Evolutionary conservation across 805 yeast species (phyloP).

Genomic region (Hanseniaspora clermontiae): DNA sequence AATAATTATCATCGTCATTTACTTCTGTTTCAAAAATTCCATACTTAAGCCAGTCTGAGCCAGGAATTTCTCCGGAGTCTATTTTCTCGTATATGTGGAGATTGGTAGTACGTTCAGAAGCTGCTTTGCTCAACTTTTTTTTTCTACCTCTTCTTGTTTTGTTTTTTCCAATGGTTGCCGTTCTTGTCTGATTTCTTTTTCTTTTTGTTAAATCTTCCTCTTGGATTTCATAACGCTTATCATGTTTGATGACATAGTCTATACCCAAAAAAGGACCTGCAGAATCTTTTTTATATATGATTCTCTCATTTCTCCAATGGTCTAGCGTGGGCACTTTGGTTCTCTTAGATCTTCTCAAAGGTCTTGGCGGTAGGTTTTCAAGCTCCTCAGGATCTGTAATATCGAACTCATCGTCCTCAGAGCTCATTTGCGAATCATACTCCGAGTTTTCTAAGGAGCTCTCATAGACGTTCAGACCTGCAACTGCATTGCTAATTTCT

Average conservation of each 20-base stretch:
- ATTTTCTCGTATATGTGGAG: slow-evolving; percentile 19
- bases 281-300: slow-evolving; percentile 40
- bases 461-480: neutral
- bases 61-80: slow-evolving; percentile 18
- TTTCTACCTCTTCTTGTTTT: slow-evolving; percentile 16
- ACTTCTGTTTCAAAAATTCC: slow-evolving; percentile 25
- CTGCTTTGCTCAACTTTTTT: slow-evolving; percentile 15
- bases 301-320: slow-evolving; percentile 72
- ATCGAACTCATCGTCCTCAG: slow-evolving; percentile 19
- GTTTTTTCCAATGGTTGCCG: slow-evolving; percentile 15
- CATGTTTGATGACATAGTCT: slow-evolving; percentile 41
- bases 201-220: slow-evolving; percentile 21
- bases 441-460: neutral
- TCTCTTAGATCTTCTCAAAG: slow-evolving; percentile 50
- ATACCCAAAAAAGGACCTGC: slow-evolving; percentile 42
- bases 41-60: slow-evolving; percentile 23
- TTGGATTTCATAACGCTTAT: slow-evolving; percentile 21
- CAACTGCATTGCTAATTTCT: slow-evolving; percentile 1
- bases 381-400: slow-evolving; percentile 17
- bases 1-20: slow-evolving; percentile 12
- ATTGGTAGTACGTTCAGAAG: slow-evolving; percentile 22
- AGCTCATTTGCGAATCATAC: neutral
- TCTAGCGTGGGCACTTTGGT: slow-evolving; percentile 60
- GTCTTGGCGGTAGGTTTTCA: slow-evolving; percentile 18
- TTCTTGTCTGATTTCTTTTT: slow-evolving; percentile 13